Conservation (phyloP, 441 rosid genomes). For the Geranium incanum region DNA sequence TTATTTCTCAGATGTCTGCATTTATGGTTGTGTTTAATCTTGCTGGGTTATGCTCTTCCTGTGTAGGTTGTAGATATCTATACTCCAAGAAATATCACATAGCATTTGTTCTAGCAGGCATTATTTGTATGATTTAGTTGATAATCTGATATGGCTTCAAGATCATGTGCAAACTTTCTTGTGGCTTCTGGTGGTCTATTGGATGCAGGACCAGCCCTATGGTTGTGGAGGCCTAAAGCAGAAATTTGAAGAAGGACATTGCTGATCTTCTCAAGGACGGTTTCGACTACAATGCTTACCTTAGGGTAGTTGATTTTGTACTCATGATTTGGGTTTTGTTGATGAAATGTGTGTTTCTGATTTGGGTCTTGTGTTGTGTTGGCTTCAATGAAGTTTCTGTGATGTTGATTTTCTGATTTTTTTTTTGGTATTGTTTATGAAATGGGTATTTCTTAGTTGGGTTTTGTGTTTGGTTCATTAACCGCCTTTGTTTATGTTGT, state of each 20-base stretch:
- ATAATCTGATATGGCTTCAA: slow-evolving; percentile 45
- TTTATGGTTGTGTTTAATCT: not conserved
- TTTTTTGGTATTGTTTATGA: not conserved
- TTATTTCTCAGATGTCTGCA: not conserved
- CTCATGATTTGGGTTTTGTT: too few relatives aligned
- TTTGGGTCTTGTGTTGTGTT: too few relatives aligned
- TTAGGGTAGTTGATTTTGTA: slow-evolving; percentile 42
- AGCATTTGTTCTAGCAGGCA: not conserved
- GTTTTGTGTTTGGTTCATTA: not conserved
- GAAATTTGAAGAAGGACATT: slow-evolving; percentile 48
- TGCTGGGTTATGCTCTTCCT: not conserved
- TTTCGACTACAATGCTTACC: slow-evolving; percentile 59
- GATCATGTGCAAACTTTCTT: slow-evolving; percentile 50
- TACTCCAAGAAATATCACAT: not conserved
- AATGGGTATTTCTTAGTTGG: not conserved
- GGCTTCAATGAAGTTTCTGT: not conserved
- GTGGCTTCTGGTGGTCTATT: slow-evolving; percentile 58
- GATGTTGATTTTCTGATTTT: not conserved
- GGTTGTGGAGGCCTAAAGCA: too few relatives aligned
- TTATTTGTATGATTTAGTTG: slow-evolving; percentile 22
- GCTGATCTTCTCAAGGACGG: slow-evolving; percentile 58
- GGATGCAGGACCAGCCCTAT: slow-evolving; percentile 23
- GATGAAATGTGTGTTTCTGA: too few relatives aligned
- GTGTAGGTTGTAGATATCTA: not conserved
- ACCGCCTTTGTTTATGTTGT: too few relatives aligned